phyloP scores from a whole-genome alignment of 2,329 filamentous ascomycete genomes.

The Bisporella sp. region DNA sequence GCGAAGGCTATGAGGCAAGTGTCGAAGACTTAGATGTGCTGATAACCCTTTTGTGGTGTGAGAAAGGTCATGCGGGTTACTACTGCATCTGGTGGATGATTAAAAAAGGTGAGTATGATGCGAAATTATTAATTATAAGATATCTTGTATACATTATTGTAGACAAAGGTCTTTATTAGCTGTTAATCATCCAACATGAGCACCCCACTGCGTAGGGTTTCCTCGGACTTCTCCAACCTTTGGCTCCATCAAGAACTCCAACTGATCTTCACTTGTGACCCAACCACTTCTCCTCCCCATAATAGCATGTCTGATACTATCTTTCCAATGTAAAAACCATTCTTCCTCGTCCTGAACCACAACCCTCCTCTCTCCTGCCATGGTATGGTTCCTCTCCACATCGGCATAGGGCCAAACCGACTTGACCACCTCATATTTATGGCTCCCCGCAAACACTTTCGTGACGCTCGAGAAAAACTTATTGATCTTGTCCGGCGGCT shows the following conservation, averaged over 20 bases:
- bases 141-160: too few relatives aligned
- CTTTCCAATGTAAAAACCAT: conserved; percentile 48
- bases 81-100: too few relatives aligned
- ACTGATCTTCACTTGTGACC: conserved; percentile 25
- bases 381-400: conserved; percentile 21
- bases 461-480: conserved; percentile 46
- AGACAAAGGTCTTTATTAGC: not conserved
- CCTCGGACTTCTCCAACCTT: conserved; percentile 5
- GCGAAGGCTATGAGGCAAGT: too few relatives aligned
- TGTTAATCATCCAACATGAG: not conserved
- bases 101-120: too few relatives aligned
- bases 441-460: conserved; percentile 44
- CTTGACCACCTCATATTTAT: conserved; percentile 48
- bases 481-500: conserved; percentile 45
- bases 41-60: too few relatives aligned
- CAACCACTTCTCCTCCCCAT: conserved; percentile 18
- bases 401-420: conserved; percentile 52
- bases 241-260: conserved; percentile 25
- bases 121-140: too few relatives aligned
- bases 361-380: conserved; percentile 32
- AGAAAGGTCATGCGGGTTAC: too few relatives aligned
- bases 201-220: conserved; percentile 11
- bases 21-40: too few relatives aligned
- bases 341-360: conserved; percentile 48
- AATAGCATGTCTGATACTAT: conserved; percentile 36